These are phyloP conservation scores for Plenodomus tracheiphilus DNA, from an alignment of 2,329 filamentous ascomycete species.

Conservation along the genomic window DNA sequence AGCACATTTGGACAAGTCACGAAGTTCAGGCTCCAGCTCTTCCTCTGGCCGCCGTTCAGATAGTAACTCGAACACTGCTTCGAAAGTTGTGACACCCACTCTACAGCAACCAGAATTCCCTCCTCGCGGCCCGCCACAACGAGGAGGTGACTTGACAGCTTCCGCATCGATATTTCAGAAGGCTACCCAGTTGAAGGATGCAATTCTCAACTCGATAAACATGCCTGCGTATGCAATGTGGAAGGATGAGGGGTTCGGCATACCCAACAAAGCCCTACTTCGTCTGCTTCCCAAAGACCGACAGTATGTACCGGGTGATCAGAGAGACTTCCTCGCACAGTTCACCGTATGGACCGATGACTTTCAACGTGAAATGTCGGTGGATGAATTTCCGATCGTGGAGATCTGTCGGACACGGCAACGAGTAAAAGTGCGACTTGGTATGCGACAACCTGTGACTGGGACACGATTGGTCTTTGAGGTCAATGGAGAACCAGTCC, in stretches of 20 bases:
- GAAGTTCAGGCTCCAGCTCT: slow-evolving; percentile 45
- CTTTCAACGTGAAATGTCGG: slow-evolving; percentile 61
- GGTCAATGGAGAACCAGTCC: slow-evolving; percentile 67
- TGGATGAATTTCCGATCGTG: slow-evolving; percentile 69
- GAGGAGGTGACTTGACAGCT: slow-evolving; percentile 53
- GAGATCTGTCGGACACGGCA: slow-evolving; percentile 64
- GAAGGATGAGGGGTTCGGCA: slow-evolving; percentile 74
- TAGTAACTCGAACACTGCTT: slow-evolving; percentile 38
- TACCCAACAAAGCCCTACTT: slow-evolving; percentile 69
- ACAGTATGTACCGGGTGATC: slow-evolving; percentile 40
- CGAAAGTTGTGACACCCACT: slow-evolving; percentile 55
- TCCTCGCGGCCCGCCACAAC: slow-evolving; percentile 66
- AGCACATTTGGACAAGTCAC: slow-evolving; percentile 35
- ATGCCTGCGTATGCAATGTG: slow-evolving; percentile 75
- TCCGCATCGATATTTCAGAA: slow-evolving; percentile 72
- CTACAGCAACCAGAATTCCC: slow-evolving; percentile 65
- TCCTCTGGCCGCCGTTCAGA: slow-evolving; percentile 41
- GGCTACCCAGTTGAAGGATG: slow-evolving; percentile 74
- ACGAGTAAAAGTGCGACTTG: slow-evolving; percentile 64
- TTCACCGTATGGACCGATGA: slow-evolving; percentile 69
- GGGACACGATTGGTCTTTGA: slow-evolving; percentile 64
- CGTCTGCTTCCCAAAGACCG: slow-evolving; percentile 46
- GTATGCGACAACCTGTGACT: slow-evolving; percentile 58
- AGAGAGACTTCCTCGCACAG: slow-evolving; percentile 58
- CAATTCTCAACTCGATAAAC: slow-evolving; percentile 72